These are phyloP conservation scores for Mortierella sp. DNA, from an alignment of 371 early-diverging fungal genomes.

Conservation along the genomic window DNA sequence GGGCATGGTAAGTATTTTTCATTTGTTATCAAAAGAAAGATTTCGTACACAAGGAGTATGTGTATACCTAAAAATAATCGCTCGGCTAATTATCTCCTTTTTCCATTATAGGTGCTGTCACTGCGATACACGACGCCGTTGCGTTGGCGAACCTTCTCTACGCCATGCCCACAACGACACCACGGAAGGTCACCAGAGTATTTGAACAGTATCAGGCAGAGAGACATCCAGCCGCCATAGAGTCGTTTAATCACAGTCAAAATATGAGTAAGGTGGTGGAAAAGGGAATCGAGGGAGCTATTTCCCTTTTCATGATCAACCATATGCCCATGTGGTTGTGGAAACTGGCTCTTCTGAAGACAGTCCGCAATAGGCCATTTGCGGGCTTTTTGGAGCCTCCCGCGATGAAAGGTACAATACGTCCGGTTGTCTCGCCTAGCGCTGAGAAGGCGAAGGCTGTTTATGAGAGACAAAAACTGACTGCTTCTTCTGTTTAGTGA, in stretches of 20 bases:
- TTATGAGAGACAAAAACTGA: not conserved
- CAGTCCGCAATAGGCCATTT: not conserved
- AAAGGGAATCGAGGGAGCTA: not conserved
- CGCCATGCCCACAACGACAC: not conserved
- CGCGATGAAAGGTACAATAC: not conserved
- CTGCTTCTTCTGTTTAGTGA: too few relatives aligned
- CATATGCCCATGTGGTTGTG: conserved; percentile 7
- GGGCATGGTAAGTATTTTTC: too few relatives aligned
- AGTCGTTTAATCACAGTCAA: not conserved
- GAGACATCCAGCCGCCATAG: not conserved
- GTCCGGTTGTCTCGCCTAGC: not conserved
- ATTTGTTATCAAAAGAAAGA: too few relatives aligned
- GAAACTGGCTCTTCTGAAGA: not conserved
- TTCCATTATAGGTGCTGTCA: not conserved
- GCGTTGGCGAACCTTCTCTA: not conserved
- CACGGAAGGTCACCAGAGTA: not conserved
- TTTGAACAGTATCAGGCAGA: not conserved
- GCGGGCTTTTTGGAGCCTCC: not conserved
- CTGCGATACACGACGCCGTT: not conserved
- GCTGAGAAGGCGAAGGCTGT: not conserved
- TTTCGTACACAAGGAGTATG: too few relatives aligned
- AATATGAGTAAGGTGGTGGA: not conserved
- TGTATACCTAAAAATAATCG: too few relatives aligned
- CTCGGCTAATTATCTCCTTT: too few relatives aligned
- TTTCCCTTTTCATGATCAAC: not conserved